Evolutionary conservation across 495 filamentous ascomycete genomes (phyloP).

Genomic region (Hypoxylon subgilvum): DNA sequence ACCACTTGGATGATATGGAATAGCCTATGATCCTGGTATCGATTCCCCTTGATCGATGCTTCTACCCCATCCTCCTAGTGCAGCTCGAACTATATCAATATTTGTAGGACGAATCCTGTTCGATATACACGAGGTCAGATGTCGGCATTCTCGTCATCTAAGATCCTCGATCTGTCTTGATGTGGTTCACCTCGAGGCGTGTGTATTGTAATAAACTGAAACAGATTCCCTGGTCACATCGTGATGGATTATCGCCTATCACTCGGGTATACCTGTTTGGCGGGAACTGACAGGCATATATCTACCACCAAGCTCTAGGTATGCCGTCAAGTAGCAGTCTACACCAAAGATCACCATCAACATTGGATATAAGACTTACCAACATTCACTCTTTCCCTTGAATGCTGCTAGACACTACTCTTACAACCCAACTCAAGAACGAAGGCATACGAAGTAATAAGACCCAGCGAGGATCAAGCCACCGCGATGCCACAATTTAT

Average conservation of each 20-base stretch:
- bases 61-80: background rate
- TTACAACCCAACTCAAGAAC: background rate
- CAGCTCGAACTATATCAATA: background rate
- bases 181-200: constrained; percentile 10
- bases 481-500: constrained; percentile 36
- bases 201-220: constrained; percentile 1
- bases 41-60: constrained; percentile 7
- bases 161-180: constrained; percentile 8
- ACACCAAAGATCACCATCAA: too few species aligned
- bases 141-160: constrained; percentile 22
- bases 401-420: too few species aligned
- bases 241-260: constrained; percentile 20
- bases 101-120: constrained; percentile 13
- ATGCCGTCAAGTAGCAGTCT: background rate
- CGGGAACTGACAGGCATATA: constrained; percentile 16
- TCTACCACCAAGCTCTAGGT: constrained; percentile 7
- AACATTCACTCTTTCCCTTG: too few species aligned
- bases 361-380: too few species aligned
- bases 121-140: constrained; percentile 18
- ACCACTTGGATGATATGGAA: constrained; percentile 9
- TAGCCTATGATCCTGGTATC: constrained; percentile 27
- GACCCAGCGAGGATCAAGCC: background rate
- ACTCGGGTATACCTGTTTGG: background rate
- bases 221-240: too few species aligned
- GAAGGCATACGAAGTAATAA: background rate